Evolutionary conservation across 495 filamentous ascomycete species (phyloP), one percentile per base, ranked within the genome.

Genomic region (Hypoxylon perforatum): DNA sequence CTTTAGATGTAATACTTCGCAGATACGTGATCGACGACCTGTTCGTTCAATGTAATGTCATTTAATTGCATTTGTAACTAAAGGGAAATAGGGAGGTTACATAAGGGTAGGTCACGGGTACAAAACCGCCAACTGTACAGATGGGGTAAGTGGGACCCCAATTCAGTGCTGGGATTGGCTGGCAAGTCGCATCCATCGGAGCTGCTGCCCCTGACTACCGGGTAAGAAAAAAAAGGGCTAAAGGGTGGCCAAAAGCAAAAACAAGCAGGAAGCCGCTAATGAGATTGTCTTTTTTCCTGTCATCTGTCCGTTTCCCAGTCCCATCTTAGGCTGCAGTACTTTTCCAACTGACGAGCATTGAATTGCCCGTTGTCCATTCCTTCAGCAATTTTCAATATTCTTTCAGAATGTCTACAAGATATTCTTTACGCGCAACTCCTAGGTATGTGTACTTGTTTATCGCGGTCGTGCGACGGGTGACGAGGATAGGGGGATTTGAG

Each of bases 401-500:
- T 55, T n/a, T 46, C 38, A 52, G 60, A 19, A 74, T 74, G 72
- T 72, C 72, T 30, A 57, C 72, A 25, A 49, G 72, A 45, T 74
- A 74, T 44, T 74, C 72, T 12, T 61, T 74, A 52, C 69, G 72
- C 48, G 65, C 72, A 49, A 74, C 72, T 55, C 72, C 72, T 70
- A 68, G 72, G 72, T 74, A 72, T 18, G 72, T 49, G 3, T 44
- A 7, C 10, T 50, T 52, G 28, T 39, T 63, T 48, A 47, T 56
- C 23, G 42, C 8, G 10, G 35, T 39, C 22, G 41, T 33, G 39
- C 39, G 6, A 22, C 11, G 3, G 17, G 15, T 36, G 14, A 17
- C 17, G 35, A 44, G 21, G 33, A 39, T n/a, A 0, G 11, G 38
- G 47, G 15, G n/a, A n/a, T n/a, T n/a, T n/a, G n/a, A n/a, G n/a